These are phyloP conservation scores for Uronychia setigera DNA, from an alignment of 73 alveolate genomes.

Conservation along the genomic window DNA sequence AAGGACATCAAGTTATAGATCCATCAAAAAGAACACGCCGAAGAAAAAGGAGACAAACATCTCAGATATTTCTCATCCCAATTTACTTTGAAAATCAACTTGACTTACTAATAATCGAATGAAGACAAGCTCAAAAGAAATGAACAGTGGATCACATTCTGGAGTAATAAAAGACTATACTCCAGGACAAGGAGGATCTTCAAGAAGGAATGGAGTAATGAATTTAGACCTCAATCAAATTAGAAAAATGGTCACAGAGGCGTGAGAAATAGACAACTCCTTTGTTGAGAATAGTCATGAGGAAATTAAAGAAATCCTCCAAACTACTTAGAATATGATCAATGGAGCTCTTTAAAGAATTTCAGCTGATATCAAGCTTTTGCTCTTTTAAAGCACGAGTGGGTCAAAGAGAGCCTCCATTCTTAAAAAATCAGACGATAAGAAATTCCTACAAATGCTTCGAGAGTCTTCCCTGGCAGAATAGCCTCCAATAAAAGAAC, in stretches of 20 bases:
- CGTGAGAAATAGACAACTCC: neutral
- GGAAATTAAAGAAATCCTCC: neutral
- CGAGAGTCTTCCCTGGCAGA: neutral
- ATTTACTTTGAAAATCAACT: neutral
- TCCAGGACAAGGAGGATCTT: neutral
- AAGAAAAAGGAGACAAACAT: neutral
- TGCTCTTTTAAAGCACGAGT: neutral
- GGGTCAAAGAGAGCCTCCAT: too few species aligned
- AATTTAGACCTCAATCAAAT: neutral
- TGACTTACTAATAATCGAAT: neutral
- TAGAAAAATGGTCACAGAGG: neutral
- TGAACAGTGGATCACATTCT: too few species aligned
- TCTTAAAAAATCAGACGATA: neutral
- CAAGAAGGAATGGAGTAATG: neutral
- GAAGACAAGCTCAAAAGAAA: neutral
- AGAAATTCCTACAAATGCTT: neutral
- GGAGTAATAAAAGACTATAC: too few species aligned
- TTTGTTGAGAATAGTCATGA: neutral
- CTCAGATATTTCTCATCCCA: neutral
- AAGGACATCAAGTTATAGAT: neutral
- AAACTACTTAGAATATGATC: neutral
- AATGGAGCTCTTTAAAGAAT: neutral
- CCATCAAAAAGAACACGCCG: neutral
- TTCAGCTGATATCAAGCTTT: neutral
- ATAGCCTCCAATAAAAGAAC: neutral